These are phyloP conservation scores for Auxenochlorella protothecoides DNA, from an alignment of 139 green algal genomes.

Conservation along the genomic window DNA sequence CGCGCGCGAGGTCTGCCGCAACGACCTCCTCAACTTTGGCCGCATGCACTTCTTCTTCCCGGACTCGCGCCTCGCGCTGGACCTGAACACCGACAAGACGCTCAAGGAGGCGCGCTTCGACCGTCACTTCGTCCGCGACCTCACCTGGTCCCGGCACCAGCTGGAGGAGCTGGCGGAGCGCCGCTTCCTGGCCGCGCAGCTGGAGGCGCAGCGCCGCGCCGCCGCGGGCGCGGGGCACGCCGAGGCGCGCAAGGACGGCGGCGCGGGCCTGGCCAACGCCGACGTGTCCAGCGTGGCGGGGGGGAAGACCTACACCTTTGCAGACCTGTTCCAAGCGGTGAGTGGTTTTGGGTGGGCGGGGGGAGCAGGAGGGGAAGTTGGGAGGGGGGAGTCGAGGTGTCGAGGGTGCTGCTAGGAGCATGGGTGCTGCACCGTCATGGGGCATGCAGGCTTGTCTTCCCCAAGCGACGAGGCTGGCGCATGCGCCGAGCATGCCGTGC, in stretches of 20 bases:
- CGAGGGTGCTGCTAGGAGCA: background rate
- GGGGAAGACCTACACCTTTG: constrained; percentile 32
- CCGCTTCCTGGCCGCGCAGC: constrained; percentile 64
- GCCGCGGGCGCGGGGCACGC: no score
- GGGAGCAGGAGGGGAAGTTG: background rate
- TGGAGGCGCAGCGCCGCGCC: background rate
- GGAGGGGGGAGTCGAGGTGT: background rate
- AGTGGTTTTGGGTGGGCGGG: background rate
- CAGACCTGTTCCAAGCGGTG: constrained; percentile 76
- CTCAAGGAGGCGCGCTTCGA: constrained; percentile 74
- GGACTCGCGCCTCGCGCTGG: constrained; percentile 69
- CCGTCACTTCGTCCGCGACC: constrained; percentile 80
- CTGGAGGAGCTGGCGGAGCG: constrained; percentile 82
- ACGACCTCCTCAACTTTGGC: constrained; percentile 86
- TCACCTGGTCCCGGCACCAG: constrained; percentile 79
- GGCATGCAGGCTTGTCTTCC: no score
- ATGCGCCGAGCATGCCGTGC: no score
- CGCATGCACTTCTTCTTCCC: constrained; percentile 89
- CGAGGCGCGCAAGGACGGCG: background rate
- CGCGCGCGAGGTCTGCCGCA: constrained; percentile 70
- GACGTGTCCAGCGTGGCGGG: background rate
- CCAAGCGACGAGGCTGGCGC: no score
- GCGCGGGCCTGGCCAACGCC: background rate
- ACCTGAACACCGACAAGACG: constrained; percentile 80
- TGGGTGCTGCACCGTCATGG: no score